phyloP scores from a whole-genome alignment of 495 filamentous ascomycete genomes.

The Venustampulla echinocandica region DNA sequence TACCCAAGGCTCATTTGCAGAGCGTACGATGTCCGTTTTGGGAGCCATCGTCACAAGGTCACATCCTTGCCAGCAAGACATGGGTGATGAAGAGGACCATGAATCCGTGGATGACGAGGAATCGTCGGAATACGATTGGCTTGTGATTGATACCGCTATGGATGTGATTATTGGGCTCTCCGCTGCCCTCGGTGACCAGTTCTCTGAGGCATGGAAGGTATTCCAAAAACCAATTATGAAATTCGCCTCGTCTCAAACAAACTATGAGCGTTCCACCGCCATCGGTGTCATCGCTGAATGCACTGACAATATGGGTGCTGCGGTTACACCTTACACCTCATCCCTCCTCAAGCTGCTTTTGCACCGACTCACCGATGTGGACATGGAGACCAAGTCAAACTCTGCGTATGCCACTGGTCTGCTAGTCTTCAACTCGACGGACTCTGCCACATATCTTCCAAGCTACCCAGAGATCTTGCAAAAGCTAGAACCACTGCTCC shows the following conservation, averaged over 20 bases:
- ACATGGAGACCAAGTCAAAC: constrained; percentile 88
- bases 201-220: constrained; percentile 81
- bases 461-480: constrained; percentile 65
- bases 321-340: constrained; percentile 67
- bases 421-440: constrained; percentile 68
- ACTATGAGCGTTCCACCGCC: constrained; percentile 76
- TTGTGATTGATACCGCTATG: constrained; percentile 86
- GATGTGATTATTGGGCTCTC: constrained; percentile 81
- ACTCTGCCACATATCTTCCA: constrained; percentile 60
- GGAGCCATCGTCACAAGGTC: constrained; percentile 66
- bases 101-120: constrained; percentile 57
- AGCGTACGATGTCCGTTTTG: constrained; percentile 54
- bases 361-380: constrained; percentile 82
- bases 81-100: constrained; percentile 66
- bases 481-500: constrained; percentile 77
- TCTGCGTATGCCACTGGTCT: constrained; percentile 85
- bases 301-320: constrained; percentile 71
- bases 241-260: constrained; percentile 74
- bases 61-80: constrained; percentile 88
- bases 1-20: constrained; percentile 50
- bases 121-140: constrained; percentile 94
- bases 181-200: constrained; percentile 70
- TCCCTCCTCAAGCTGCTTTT: constrained; percentile 70
- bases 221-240: constrained; percentile 86
- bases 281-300: constrained; percentile 91